Evolutionary conservation across 73 alveolate species (phyloP).

Genomic region (Paramecium biaurelia): DNA sequence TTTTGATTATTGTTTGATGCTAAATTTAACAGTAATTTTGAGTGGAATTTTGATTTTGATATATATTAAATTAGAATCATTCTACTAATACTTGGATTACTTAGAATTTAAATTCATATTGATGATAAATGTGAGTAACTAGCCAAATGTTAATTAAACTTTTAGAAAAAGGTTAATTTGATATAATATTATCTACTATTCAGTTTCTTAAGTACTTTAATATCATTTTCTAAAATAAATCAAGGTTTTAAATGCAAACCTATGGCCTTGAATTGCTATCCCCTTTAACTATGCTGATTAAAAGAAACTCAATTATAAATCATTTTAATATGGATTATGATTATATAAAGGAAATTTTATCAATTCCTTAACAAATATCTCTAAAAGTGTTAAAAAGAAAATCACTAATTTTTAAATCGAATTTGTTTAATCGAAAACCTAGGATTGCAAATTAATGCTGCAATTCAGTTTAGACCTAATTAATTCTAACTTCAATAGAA

Average conservation of each 20-base stretch:
- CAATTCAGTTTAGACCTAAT: background rate
- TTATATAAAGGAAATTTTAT: too few species aligned
- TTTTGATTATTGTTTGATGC: background rate
- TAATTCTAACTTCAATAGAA: constrained; percentile 25
- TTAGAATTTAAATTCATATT: background rate
- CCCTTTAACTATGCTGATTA: too few species aligned
- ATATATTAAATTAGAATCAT: background rate
- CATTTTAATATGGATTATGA: too few species aligned
- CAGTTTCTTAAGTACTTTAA: too few species aligned
- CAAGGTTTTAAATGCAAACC: too few species aligned
- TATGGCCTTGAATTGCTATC: too few species aligned
- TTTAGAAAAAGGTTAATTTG: background rate
- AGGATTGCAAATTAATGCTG: background rate
- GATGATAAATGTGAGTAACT: too few species aligned
- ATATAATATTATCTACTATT: background rate
- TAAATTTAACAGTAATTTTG: background rate
- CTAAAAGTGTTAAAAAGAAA: too few species aligned
- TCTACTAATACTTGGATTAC: background rate
- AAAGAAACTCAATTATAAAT: too few species aligned
- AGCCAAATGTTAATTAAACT: too few species aligned
- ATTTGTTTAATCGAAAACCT: background rate
- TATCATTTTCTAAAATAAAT: too few species aligned
- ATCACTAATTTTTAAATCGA: background rate
- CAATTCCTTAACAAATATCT: too few species aligned
- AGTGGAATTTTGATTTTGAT: background rate